Base-by-base conservation (phyloP, 441 rosid species). In the Eruca vesicaria region DNA sequence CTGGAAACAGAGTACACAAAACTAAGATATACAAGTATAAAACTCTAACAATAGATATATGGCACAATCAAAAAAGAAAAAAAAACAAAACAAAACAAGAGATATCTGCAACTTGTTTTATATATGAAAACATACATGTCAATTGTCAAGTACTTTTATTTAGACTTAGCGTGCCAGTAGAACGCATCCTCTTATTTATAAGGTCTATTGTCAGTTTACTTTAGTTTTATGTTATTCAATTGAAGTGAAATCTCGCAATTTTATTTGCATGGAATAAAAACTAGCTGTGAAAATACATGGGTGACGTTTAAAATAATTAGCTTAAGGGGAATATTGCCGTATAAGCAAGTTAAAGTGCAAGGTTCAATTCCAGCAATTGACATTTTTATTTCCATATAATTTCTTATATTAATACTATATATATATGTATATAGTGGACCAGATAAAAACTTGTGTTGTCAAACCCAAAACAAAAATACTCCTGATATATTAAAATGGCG, bases 1-100 rank as follows among this genome's bases (percentile, higher is more conserved):
- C 58, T 62, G 69, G 64, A 62, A 36, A 68, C 64, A 75, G 69
- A 38, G 10, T n/a, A 55, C 20, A 53, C 28, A 19, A 53, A 57
- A 41, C 75, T 75, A 62, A n/a, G 35, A 31, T 56, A 63, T 63
- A 5, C 32, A 29, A n/a, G n/a, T n/a, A n/a, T n/a, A n/a, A n/a
- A n/a, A n/a, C n/a, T n/a, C n/a, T n/a, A n/a, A n/a, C n/a, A n/a
- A n/a, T n/a, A n/a, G n/a, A n/a, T n/a, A n/a, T n/a, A n/a, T n/a
- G n/a, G n/a, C n/a, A n/a, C n/a, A n/a, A n/a, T n/a, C n/a, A n/a
- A n/a, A n/a, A n/a, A n/a, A n/a, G n/a, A n/a, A n/a, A n/a, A n/a
- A n/a, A n/a, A n/a, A n/a, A n/a, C n/a, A n/a, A n/a, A n/a, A n/a
- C n/a, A n/a, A n/a, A n/a, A n/a, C n/a, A 12, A 41, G 48, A 12